These are phyloP conservation scores for Starmerella asiatica DNA, from an alignment of 805 yeast species.

Conservation along the genomic window DNA sequence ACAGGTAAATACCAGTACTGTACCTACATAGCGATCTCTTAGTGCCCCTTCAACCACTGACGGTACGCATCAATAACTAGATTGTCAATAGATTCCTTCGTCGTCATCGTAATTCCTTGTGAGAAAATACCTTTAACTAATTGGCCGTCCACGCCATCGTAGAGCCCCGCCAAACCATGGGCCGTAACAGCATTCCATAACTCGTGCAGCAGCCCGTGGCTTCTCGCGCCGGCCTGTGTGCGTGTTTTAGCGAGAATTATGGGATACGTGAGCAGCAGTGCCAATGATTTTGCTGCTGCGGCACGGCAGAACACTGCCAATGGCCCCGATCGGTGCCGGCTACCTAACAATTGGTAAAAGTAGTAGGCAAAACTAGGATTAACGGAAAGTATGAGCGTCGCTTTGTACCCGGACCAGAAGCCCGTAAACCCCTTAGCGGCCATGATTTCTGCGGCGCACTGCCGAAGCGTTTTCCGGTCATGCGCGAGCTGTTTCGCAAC, in stretches of 20 bases:
- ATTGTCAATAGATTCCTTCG: slow-evolving; percentile 28
- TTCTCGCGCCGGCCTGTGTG: slow-evolving; percentile 34
- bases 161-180: slow-evolving; percentile 68
- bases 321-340: slow-evolving; percentile 21
- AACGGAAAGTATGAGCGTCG: slow-evolving; percentile 23
- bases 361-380: slow-evolving; percentile 28
- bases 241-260: slow-evolving; percentile 62
- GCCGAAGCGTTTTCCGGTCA: not conserved
- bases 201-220: slow-evolving; percentile 1
- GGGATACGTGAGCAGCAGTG: slow-evolving; percentile 62
- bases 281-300: slow-evolving; percentile 50
- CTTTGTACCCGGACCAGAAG: slow-evolving; percentile 26
- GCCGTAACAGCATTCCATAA: slow-evolving; percentile 40
- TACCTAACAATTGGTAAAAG: slow-evolving; percentile 23
- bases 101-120: slow-evolving; percentile 28
- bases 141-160: slow-evolving; percentile 44
- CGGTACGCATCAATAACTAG: slow-evolving; percentile 8
- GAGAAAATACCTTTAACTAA: slow-evolving; percentile 26
- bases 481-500: slow-evolving; percentile 22
- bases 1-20: no score
- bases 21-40: no score
- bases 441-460: slow-evolving; percentile 21
- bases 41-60: no score
- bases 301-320: slow-evolving; percentile 52
- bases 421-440: slow-evolving; percentile 24